Evolutionary conservation across 345 rosid species (phyloP).

Genomic region (Eucalyptus guilfoylei): DNA sequence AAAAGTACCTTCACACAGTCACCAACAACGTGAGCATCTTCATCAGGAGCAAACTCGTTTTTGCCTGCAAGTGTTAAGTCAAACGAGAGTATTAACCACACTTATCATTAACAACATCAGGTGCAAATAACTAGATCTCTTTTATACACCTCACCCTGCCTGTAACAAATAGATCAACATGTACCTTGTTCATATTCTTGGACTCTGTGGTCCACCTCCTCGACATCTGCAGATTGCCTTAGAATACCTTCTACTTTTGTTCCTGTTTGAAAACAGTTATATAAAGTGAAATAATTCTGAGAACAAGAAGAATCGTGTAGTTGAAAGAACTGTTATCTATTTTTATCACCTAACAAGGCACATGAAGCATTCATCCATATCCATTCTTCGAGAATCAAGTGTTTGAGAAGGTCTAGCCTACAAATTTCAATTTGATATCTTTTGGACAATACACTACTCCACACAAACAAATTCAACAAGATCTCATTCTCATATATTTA

Average conservation of each 20-base stretch:
- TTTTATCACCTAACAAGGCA: neutral
- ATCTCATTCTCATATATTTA: neutral
- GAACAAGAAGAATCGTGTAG: neutral
- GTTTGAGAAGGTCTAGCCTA: neutral
- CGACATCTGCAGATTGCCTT: conserved; percentile 94
- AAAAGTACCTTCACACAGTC: conserved; percentile 88
- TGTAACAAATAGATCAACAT: neutral
- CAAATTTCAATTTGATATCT: neutral
- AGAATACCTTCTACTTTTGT: conserved; percentile 81
- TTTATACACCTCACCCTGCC: neutral
- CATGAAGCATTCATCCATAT: neutral
- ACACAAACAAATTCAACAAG: neutral
- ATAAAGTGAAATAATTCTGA: neutral
- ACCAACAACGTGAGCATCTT: conserved; percentile 97
- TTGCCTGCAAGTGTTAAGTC: conserved; percentile 39
- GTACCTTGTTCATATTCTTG: conserved; percentile 94
- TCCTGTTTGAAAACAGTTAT: conserved; percentile 35
- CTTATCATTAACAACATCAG: neutral
- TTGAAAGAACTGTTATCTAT: neutral
- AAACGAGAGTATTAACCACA: neutral
- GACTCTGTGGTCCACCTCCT: conserved; percentile 93
- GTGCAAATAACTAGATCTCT: neutral
- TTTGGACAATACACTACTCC: neutral
- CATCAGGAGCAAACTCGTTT: conserved; percentile 72
- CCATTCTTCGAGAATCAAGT: neutral